Evolutionary conservation across 78 protist genomes (phyloP).

Genomic region (Diacronema lutheri): DNA sequence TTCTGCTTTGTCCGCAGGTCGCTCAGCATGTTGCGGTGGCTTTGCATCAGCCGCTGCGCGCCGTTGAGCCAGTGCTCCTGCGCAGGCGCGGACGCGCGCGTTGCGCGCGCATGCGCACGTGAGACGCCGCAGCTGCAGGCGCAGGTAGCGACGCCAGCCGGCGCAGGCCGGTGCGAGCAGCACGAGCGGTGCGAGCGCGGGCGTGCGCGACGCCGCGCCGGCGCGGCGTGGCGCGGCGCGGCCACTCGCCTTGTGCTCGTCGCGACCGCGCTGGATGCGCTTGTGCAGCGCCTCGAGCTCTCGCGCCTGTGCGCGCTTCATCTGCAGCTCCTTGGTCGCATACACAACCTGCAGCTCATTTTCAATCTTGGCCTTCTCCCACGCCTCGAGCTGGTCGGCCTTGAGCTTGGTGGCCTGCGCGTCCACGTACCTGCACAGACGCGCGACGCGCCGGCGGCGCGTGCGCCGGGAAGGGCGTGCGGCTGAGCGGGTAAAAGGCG

Average conservation of each 20-base stretch:
- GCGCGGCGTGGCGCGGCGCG: too few species aligned
- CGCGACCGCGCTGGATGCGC: slow-evolving; percentile 16
- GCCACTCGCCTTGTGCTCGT: neutral
- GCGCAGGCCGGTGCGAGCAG: too few species aligned
- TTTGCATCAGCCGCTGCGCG: slow-evolving; percentile 18
- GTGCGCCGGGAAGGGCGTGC: too few species aligned
- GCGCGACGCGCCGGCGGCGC: too few species aligned
- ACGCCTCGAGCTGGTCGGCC: neutral
- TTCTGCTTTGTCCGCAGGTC: neutral
- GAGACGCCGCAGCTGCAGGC: too few species aligned
- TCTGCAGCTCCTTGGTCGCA: neutral
- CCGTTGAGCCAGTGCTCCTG: slow-evolving; percentile 13
- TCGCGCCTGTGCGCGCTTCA: neutral
- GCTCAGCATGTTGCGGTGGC: neutral
- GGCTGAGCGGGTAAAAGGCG: too few species aligned
- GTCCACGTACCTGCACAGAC: neutral
- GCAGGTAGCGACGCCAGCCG: too few species aligned
- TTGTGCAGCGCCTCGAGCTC: neutral
- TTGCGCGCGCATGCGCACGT: too few species aligned
- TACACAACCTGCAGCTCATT: too few species aligned
- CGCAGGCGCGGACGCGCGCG: too few species aligned
- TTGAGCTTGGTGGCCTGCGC: neutral
- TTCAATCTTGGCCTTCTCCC: neutral
- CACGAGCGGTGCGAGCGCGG: too few species aligned
- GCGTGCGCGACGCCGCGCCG: too few species aligned